These are phyloP conservation scores for Solanum verrucosum DNA, from an alignment of 257 asterid species.

Conservation along the genomic window DNA sequence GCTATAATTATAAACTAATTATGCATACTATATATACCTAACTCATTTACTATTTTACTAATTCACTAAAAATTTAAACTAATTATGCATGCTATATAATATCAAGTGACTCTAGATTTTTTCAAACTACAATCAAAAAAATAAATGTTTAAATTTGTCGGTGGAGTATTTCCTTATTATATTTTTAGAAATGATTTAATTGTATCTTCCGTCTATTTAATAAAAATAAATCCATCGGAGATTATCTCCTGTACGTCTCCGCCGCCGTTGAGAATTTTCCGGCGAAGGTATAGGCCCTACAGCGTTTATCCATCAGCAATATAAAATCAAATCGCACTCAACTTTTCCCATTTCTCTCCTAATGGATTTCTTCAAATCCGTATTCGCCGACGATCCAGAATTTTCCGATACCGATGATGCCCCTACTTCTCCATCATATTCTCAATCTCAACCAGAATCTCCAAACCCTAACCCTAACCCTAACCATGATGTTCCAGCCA, in stretches of 20 bases:
- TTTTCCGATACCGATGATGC: conserved; percentile 18
- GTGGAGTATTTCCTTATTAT: neutral
- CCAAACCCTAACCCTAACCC: conserved; percentile 19
- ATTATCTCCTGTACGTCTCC: neutral
- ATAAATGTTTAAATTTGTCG: neutral
- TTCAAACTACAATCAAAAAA: neutral
- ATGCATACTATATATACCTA: neutral
- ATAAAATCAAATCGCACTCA: neutral
- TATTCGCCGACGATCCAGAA: conserved; percentile 48
- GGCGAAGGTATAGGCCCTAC: neutral
- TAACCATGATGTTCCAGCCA: conserved; percentile 2
- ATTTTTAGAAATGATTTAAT: neutral
- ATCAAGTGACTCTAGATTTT: neutral
- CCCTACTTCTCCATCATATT: conserved; percentile 19
- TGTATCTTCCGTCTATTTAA: neutral
- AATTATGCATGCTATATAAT: neutral
- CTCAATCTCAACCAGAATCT: conserved; percentile 13
- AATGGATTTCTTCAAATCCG: conserved; percentile 83
- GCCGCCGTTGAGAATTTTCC: neutral
- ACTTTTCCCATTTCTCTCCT: neutral
- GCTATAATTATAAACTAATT: neutral
- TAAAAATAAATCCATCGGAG: neutral
- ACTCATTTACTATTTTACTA: neutral
- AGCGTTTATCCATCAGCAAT: neutral
- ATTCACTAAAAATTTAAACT: neutral